These are phyloP conservation scores for Xylaria sp. DNA, from an alignment of 2,329 filamentous ascomycete genomes.

Conservation along the genomic window DNA sequence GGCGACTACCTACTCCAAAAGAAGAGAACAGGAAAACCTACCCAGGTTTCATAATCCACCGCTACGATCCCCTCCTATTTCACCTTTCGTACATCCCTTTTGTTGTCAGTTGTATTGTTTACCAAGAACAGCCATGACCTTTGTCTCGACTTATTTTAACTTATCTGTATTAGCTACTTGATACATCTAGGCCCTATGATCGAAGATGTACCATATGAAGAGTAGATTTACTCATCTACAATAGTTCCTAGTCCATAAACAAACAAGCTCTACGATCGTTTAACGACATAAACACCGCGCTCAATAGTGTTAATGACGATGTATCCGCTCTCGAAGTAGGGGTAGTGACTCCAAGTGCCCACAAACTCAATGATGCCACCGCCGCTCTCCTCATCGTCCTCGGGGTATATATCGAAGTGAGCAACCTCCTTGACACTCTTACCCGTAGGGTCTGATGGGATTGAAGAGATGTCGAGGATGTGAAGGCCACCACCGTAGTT, in stretches of 20 bases:
- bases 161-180: constrained; percentile 28
- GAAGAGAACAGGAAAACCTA: constrained; percentile 26
- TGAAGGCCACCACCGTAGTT: constrained; percentile 58
- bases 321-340: constrained; percentile 57
- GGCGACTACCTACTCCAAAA: constrained; percentile 60
- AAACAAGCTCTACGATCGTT: constrained; percentile 43
- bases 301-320: constrained; percentile 61
- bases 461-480: constrained; percentile 51
- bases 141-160: constrained; percentile 4
- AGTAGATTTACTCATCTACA: constrained; percentile 17
- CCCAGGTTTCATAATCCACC: background rate
- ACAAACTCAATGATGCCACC: constrained; percentile 51
- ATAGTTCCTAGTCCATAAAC: background rate
- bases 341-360: constrained; percentile 58
- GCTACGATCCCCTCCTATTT: background rate
- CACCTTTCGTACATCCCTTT: background rate
- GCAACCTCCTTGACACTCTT: constrained; percentile 52
- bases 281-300: constrained; percentile 58
- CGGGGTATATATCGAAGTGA: constrained; percentile 60
- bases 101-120: constrained; percentile 8
- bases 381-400: constrained; percentile 55
- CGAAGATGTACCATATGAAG: constrained; percentile 17
- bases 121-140: background rate
- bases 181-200: constrained; percentile 26
- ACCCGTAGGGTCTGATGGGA: constrained; percentile 49